A percentile compares a stretch with the other conserved stretches of the same genome.
Evolutionary conservation across 1,139 yeast species (phyloP).

Genomic region (Trichomonascaceae sp.): DNA sequence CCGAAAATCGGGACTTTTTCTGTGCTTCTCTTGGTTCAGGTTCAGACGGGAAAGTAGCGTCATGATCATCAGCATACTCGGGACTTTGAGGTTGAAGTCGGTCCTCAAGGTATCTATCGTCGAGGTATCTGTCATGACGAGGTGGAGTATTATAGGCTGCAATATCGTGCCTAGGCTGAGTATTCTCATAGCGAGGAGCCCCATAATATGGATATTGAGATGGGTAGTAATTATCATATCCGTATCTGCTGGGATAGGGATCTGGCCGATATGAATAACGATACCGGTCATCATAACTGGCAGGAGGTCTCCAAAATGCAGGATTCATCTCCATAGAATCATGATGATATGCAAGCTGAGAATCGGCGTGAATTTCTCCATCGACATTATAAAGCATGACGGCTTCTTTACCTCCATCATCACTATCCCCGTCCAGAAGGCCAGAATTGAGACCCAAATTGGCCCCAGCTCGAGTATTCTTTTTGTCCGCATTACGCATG

Average conservation of each 20-base stretch:
- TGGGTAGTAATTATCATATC: background rate
- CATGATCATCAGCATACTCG: background rate
- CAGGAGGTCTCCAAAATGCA: conserved; percentile 2
- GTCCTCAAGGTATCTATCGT: background rate
- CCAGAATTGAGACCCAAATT: conserved; percentile 21
- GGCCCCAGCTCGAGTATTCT: conserved; percentile 19
- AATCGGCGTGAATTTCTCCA: conserved; percentile 20
- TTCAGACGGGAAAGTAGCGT: background rate
- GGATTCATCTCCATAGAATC: conserved; percentile 6
- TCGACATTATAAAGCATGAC: conserved; percentile 18
- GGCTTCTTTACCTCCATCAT: conserved; percentile 9
- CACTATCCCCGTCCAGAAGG: conserved; percentile 18
- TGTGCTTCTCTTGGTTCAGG: background rate
- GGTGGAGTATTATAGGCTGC: background rate
- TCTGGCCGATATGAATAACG: background rate
- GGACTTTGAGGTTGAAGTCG: background rate
- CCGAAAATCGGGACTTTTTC: background rate
- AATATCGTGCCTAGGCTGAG: background rate
- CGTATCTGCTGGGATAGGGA: background rate
- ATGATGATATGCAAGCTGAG: conserved; percentile 8
- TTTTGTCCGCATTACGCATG: conserved; percentile 21
- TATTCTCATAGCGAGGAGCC: background rate
- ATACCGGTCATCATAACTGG: background rate
- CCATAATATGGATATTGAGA: background rate
- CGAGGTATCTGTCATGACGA: background rate